Percentiles rank a stretch among this genome's conserved stretches.
These are phyloP conservation scores for Protomyces inundatus DNA, from an alignment of 1,139 yeast species.

Conservation along the genomic window DNA sequence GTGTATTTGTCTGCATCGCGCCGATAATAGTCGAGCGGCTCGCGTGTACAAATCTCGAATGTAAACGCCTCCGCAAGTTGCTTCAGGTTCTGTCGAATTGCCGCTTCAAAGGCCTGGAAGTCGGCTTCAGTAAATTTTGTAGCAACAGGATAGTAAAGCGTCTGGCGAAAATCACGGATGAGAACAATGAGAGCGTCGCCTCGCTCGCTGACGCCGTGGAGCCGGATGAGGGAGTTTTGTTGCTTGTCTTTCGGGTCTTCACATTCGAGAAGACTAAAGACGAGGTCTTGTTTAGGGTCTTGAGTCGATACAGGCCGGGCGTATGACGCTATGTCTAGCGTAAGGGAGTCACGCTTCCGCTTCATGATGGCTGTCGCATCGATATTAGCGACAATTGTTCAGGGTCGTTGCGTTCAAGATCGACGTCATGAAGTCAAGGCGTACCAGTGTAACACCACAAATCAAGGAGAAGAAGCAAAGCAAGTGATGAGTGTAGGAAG, in stretches of 20 bases:
- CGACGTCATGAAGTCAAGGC: no score
- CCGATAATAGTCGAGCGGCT: constrained; percentile 18
- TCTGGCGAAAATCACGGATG: constrained; percentile 11
- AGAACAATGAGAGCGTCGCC: constrained; percentile 10
- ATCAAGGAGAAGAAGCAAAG: no score
- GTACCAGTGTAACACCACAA: no score
- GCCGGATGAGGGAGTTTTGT: constrained; percentile 6
- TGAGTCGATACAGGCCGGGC: background rate
- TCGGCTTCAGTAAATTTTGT: constrained; percentile 5
- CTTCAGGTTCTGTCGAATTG: constrained; percentile 3
- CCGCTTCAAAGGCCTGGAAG: constrained; percentile 2
- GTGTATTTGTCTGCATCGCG: constrained; percentile 8
- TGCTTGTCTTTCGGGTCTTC: constrained; percentile 24
- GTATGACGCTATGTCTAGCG: background rate
- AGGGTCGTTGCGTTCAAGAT: no score
- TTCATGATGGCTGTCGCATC: background rate
- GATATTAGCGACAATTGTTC: no score
- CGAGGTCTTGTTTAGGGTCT: background rate
- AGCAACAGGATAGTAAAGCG: constrained; percentile 15
- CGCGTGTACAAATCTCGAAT: constrained; percentile 1
- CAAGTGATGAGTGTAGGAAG: no score
- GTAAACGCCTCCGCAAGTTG: background rate
- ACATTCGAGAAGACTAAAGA: constrained; percentile 16
- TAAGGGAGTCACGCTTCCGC: background rate
- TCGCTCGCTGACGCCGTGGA: constrained; percentile 15